Percentiles rank a stretch among this genome's conserved stretches.
Conservation (phyloP, 2,329 filamentous ascomycete genomes). For the Talaromyces funiculosus region DNA sequence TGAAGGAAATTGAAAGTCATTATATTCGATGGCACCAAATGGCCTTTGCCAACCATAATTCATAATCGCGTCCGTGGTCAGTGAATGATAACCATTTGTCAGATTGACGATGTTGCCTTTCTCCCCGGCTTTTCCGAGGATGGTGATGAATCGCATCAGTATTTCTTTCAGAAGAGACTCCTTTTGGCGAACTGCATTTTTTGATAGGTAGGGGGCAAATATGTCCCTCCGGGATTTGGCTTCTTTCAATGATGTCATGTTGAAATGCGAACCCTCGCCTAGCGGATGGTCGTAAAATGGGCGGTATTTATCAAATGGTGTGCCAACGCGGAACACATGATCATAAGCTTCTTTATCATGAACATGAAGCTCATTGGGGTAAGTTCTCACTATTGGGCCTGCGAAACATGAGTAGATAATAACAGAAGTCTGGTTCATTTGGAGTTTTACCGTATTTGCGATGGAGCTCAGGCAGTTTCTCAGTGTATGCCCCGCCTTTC, state of each 20-base stretch:
- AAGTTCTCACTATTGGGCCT: slow-evolving; percentile 30
- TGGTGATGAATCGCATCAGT: not conserved
- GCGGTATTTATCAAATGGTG: not conserved
- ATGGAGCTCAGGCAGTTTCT: slow-evolving; percentile 21
- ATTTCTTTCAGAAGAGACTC: not conserved
- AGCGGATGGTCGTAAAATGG: not conserved
- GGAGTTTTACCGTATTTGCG: slow-evolving; percentile 25
- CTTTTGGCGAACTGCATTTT: not conserved
- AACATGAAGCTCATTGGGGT: slow-evolving; percentile 28
- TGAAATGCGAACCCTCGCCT: not conserved
- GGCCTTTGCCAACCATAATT: not conserved
- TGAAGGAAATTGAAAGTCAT: not conserved
- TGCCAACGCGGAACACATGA: not conserved
- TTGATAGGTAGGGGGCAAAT: not conserved
- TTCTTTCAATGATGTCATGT: not conserved
- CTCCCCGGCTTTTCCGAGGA: not conserved
- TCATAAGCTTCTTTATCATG: slow-evolving; percentile 26
- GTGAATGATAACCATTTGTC: not conserved
- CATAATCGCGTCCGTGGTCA: not conserved
- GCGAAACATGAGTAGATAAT: not conserved
- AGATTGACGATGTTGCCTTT: not conserved
- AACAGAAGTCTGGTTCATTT: not conserved
- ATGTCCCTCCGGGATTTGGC: not conserved
- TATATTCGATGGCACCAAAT: not conserved
- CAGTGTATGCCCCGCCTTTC: slow-evolving; percentile 19